Evolutionary conservation across 1,284 basidiomycete species (phyloP), one percentile per base, ranked within the genome.

Genomic region (Tilletia horrida): DNA sequence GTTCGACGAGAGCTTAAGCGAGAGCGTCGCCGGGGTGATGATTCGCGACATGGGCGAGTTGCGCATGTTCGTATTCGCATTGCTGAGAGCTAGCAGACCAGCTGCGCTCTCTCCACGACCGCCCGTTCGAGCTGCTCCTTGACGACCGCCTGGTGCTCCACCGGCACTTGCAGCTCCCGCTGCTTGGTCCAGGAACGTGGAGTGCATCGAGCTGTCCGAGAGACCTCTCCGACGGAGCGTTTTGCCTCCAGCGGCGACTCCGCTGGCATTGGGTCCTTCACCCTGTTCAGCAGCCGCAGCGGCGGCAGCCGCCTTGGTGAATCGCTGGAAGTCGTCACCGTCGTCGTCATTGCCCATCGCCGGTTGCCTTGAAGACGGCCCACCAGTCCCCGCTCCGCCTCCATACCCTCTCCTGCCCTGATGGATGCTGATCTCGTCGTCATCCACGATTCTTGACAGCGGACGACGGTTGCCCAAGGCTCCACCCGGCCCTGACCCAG

Each of bases 141-240:
- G n/a, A 25, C 43, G 18, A 0, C 57, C 43, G 25, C 57, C 57
- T 62, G 57, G 25, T 21, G 11, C 43, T 11, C 8, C 57, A 62
- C 62, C 44, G 50, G 23, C 21, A 29, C 21, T 42, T 23, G n/a
- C 55, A 27, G 27, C 55, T 13, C 31, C 55, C 13, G 29, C 55
- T 35, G 27, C 29, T 63, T 76, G 67, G 14, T 81, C 79, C 27
- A 81, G 31, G 62, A 75, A 80, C 0, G 75, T 78, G 45, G 74
- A 79, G 27, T 74, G 73, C 16, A 81, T 74, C 1, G 77, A 79
- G 50, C 76, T 78, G 69, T 81, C 79, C 29, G 74, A 76, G 35
- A 81, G 70, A 3, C 78, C 78, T 23, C 79, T 66, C 1, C 75
- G 71, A 23, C 76, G 72, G 62, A 76, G 66, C 3, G 70, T 69